phyloP scores from a whole-genome alignment of 768 basidiomycete species.

The Suillus occidentalis region DNA sequence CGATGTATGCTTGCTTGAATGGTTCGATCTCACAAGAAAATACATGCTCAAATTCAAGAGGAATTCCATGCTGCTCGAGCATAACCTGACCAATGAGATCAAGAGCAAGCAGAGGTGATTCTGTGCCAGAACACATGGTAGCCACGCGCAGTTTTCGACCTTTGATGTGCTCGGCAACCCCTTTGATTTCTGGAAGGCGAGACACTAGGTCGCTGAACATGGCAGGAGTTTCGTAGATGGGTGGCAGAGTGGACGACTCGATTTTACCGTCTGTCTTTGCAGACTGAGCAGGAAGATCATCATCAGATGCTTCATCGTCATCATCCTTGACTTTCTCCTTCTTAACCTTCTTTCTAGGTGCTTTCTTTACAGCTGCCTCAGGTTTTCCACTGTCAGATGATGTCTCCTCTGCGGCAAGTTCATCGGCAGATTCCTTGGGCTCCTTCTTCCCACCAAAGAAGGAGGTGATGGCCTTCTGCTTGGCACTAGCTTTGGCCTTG shows the following conservation, averaged over 20 bases:
- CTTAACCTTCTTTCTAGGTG: conserved; percentile 34
- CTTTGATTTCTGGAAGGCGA: conserved; percentile 62
- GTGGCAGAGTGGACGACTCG: conserved; percentile 70
- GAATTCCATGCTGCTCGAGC: conserved; percentile 59
- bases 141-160: conserved; percentile 90
- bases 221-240: conserved; percentile 66
- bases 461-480: conserved; percentile 54
- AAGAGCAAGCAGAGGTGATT: conserved; percentile 89
- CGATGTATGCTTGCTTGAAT: conserved; percentile 97
- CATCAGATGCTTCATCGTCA: conserved; percentile 32
- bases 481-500: conserved; percentile 41
- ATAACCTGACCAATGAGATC: conserved; percentile 80
- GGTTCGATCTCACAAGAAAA: conserved; percentile 98
- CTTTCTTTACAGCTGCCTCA: conserved; percentile 25
- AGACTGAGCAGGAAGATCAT: conserved; percentile 33
- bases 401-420: conserved; percentile 11
- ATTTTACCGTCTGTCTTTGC: conserved; percentile 38
- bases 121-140: conserved; percentile 97
- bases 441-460: conserved; percentile 50
- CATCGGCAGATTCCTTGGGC: conserved; percentile 13
- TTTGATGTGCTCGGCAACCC: conserved; percentile 61
- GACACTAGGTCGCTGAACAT: conserved; percentile 78
- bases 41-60: conserved; percentile 82
- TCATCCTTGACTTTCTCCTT: conserved; percentile 35
- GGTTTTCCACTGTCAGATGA: conserved; percentile 24